A percentile compares a stretch with the other conserved stretches of the same genome.
phyloP scores from a whole-genome alignment of 345 rosid species.

The Iberis pinnata region DNA sequence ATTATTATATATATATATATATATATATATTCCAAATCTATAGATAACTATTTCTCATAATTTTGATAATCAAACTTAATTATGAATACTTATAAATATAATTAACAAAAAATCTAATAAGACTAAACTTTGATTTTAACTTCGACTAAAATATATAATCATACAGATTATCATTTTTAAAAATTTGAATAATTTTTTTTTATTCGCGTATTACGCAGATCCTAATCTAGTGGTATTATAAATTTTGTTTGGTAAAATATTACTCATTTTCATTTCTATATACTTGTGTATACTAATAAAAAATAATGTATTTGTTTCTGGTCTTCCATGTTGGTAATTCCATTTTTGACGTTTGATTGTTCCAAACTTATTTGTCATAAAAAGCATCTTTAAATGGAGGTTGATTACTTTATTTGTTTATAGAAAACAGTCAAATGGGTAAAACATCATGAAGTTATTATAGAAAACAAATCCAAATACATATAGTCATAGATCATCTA shows the following conservation, averaged over 20 bases:
- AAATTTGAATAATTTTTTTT: no score
- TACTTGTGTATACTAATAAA: not conserved
- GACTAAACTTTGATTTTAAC: no score
- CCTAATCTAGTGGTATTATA: no score
- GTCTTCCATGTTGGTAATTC: conserved; percentile 7
- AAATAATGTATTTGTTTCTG: not conserved
- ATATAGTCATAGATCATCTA: conserved; percentile 3
- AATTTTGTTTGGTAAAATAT: not conserved
- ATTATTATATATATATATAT: no score
- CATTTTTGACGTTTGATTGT: not conserved
- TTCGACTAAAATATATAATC: no score
- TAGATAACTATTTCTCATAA: no score
- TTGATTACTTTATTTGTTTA: not conserved
- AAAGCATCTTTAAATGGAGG: not conserved
- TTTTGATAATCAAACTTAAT: no score
- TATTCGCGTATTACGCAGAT: no score
- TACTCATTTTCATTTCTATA: not conserved
- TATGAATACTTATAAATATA: no score
- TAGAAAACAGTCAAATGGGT: not conserved
- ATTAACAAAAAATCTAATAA: no score
- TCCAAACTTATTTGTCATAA: not conserved
- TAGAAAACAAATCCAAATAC: conserved; percentile 14
- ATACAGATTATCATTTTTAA: no score
- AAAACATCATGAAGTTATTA: not conserved
- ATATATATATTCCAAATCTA: no score